Conservation (phyloP, 345 rosid species). For the Moricandia moricandioides region DNA sequence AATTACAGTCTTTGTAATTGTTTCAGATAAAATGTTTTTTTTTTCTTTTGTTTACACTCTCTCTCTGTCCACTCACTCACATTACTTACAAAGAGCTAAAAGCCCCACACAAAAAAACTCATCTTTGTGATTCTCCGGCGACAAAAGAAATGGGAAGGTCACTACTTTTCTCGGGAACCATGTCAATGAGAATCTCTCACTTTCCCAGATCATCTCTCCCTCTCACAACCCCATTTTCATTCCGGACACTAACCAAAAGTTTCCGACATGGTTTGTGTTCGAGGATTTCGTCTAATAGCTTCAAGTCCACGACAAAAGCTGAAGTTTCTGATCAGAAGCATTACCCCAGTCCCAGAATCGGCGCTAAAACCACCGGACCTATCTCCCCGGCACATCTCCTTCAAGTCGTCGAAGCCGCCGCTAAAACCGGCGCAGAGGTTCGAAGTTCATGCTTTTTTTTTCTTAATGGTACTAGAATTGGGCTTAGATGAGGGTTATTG, state of each 20-base stretch:
- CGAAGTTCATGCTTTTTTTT: background rate
- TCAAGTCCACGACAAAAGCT: background rate
- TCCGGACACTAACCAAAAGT: slow-evolving; percentile 2
- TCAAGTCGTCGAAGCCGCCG: slow-evolving; percentile 78
- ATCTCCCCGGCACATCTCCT: slow-evolving; percentile 62
- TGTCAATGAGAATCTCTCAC: slow-evolving; percentile 42
- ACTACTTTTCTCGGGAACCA: slow-evolving; percentile 47
- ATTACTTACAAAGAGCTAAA: no score
- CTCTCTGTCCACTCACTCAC: slow-evolving; percentile 13
- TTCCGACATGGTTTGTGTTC: slow-evolving; percentile 30
- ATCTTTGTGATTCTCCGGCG: no score
- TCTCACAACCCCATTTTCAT: slow-evolving; percentile 23
- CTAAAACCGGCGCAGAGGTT: slow-evolving; percentile 89
- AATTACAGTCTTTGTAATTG: background rate
- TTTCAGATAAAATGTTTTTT: background rate
- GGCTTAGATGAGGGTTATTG: no score
- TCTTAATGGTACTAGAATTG: no score
- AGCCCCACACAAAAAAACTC: no score
- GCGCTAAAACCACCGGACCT: slow-evolving; percentile 65
- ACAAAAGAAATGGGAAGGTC: slow-evolving; percentile 45
- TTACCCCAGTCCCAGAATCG: slow-evolving; percentile 57
- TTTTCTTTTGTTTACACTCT: background rate
- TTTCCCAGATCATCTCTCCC: slow-evolving; percentile 39
- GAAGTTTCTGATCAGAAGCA: slow-evolving; percentile 43
- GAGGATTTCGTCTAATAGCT: slow-evolving; percentile 13